Evolutionary conservation across 2,329 filamentous ascomycete genomes (phyloP).

Genomic region (Penicillium sp.): DNA sequence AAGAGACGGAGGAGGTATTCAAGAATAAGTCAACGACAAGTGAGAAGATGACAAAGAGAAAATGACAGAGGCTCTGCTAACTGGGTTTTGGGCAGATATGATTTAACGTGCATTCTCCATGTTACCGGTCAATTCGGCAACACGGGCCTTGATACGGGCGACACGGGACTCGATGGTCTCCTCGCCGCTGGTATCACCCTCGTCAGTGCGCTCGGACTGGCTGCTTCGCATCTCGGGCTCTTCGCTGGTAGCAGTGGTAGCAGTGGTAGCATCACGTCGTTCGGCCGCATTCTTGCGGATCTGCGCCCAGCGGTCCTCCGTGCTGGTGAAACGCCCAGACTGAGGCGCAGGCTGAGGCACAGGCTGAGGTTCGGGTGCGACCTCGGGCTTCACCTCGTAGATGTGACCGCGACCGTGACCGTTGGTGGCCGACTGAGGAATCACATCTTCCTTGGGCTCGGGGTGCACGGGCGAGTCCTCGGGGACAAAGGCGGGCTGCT

Average conservation of each 20-base stretch:
- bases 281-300: constrained; percentile 94
- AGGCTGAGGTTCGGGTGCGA: constrained; percentile 1
- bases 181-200: constrained; percentile 91
- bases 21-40: not conserved
- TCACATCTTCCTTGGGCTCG: constrained; percentile 18
- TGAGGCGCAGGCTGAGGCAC: constrained; percentile 9
- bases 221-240: constrained; percentile 66
- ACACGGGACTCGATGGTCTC: constrained; percentile 97
- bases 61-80: not conserved
- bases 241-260: constrained; percentile 54
- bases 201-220: constrained; percentile 67
- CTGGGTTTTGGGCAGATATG: constrained; percentile 9
- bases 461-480: constrained; percentile 47
- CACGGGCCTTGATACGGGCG: constrained; percentile 94
- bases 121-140: constrained; percentile 88
- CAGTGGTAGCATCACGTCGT: constrained; percentile 56
- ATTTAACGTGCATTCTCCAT: constrained; percentile 61
- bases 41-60: constrained; percentile 15
- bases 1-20: constrained; percentile 10
- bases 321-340: constrained; percentile 1
- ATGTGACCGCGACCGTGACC: constrained; percentile 22
- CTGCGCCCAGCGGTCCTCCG: constrained; percentile 87
- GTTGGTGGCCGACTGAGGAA: constrained; percentile 26
- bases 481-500: constrained; percentile 83
- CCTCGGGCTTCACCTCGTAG: constrained; percentile 17